A percentile compares a stretch with the other conserved stretches of the same genome.
Evolutionary conservation across 73 alveolate species (phyloP).

Genomic region (Paramecium tetraurelia): DNA sequence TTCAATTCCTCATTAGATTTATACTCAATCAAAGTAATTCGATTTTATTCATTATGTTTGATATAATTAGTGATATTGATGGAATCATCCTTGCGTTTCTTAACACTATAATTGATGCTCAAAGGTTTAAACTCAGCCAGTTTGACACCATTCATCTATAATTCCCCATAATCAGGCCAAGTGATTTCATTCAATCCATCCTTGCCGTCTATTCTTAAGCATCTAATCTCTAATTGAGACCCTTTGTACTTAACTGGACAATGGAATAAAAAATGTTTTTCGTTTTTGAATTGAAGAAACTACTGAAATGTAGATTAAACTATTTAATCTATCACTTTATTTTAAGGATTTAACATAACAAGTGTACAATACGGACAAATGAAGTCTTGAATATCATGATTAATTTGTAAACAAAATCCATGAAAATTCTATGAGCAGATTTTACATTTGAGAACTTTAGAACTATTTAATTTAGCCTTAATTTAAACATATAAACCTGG

Average conservation of each 20-base stretch:
- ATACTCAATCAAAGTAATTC: neutral
- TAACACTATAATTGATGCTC: neutral
- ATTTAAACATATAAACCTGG: neutral
- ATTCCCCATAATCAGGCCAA: slow-evolving; percentile 63
- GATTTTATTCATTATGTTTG: neutral
- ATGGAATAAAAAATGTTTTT: neutral
- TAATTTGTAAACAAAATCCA: neutral
- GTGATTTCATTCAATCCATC: slow-evolving; percentile 51
- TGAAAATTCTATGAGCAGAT: neutral
- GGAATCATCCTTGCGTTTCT: slow-evolving; percentile 55
- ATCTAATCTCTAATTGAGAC: slow-evolving; percentile 32
- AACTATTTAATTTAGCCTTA: neutral
- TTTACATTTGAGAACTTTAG: neutral
- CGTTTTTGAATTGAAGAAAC: neutral
- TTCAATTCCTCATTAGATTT: neutral
- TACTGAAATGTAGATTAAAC: neutral
- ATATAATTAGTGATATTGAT: neutral
- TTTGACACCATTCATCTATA: slow-evolving; percentile 7
- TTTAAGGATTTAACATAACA: neutral
- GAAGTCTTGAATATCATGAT: neutral
- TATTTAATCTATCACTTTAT: neutral
- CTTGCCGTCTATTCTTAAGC: slow-evolving; percentile 46
- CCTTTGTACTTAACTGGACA: neutral
- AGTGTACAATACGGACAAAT: slow-evolving; percentile 12
- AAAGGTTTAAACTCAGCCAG: slow-evolving; percentile 8